Evolutionary conservation across 2,329 filamentous ascomycete genomes (phyloP).

Genomic region (Aspergillus sp.): DNA sequence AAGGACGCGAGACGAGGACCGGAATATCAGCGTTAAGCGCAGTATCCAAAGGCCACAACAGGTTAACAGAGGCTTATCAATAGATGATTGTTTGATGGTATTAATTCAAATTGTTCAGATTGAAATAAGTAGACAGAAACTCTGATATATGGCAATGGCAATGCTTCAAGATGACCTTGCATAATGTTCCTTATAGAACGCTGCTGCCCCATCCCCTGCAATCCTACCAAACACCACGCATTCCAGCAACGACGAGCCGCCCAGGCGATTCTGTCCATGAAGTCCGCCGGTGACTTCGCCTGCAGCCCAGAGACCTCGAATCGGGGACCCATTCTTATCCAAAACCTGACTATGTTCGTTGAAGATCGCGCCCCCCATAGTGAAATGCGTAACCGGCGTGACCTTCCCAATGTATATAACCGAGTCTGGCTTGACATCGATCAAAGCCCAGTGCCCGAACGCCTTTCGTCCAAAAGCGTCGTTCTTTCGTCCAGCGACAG

Average conservation of each 20-base stretch:
- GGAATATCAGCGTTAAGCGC: too few species aligned
- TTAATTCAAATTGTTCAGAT: too few species aligned
- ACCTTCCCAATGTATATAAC: constrained; percentile 58
- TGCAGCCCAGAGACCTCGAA: constrained; percentile 60
- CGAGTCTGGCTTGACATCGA: constrained; percentile 48
- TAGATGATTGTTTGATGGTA: too few species aligned
- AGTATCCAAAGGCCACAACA: too few species aligned
- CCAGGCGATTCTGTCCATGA: constrained; percentile 61
- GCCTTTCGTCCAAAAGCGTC: constrained; percentile 50
- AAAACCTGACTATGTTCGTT: constrained; percentile 54
- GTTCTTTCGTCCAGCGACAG: constrained; percentile 37
- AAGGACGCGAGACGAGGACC: too few species aligned
- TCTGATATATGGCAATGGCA: neutral
- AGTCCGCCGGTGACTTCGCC: constrained; percentile 65
- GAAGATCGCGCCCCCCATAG: constrained; percentile 63
- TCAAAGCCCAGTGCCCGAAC: constrained; percentile 57
- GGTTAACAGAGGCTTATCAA: too few species aligned
- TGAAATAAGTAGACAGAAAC: neutral
- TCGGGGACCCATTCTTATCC: constrained; percentile 38
- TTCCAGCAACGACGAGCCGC: constrained; percentile 60
- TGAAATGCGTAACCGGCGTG: constrained; percentile 64
- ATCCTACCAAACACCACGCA: constrained; percentile 63
- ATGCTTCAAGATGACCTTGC: neutral
- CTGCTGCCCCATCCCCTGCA: constrained; percentile 51
- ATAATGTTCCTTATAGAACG: constrained; percentile 17